A percentile compares a stretch with the other conserved stretches of the same genome.
These are phyloP conservation scores for Boechera divaricarpa DNA, from an alignment of 345 rosid species.

Conservation along the genomic window DNA sequence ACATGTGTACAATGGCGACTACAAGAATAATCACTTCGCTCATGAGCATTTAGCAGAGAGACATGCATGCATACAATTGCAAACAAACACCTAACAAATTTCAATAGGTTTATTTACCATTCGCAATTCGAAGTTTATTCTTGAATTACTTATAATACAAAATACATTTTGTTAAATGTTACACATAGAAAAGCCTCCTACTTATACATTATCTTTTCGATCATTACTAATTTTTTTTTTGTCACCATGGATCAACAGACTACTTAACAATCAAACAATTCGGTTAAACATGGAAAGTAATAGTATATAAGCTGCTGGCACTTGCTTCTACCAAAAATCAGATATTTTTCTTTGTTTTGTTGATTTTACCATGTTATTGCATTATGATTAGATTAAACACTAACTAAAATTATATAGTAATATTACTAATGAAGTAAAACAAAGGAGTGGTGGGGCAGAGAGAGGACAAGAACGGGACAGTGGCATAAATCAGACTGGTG, in stretches of 20 bases:
- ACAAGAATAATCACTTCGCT: constrained; percentile 30
- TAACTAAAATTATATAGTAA: background rate
- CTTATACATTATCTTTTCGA: too few relatives aligned
- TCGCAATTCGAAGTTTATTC: background rate
- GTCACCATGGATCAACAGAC: too few relatives aligned
- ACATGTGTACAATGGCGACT: background rate
- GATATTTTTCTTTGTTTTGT: background rate
- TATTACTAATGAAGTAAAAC: constrained; percentile 1
- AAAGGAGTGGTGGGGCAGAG: constrained; percentile 40
- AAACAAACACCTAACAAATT: background rate
- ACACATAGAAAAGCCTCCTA: background rate
- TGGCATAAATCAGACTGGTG: constrained; percentile 45
- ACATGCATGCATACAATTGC: constrained; percentile 27
- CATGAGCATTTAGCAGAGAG: constrained; percentile 18
- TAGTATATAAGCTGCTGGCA: background rate
- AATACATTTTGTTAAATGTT: background rate
- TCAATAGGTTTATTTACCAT: background rate
- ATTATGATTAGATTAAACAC: constrained; percentile 23
- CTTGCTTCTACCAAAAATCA: background rate
- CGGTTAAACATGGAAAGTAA: too few relatives aligned
- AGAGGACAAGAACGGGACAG: constrained; percentile 48
- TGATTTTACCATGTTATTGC: constrained; percentile 13
- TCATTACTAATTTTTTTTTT: too few relatives aligned
- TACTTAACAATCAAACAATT: too few relatives aligned
- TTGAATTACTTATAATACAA: background rate